Base-by-base conservation (phyloP, 1,139 yeast species). In the Candida gigantensis region DNA sequence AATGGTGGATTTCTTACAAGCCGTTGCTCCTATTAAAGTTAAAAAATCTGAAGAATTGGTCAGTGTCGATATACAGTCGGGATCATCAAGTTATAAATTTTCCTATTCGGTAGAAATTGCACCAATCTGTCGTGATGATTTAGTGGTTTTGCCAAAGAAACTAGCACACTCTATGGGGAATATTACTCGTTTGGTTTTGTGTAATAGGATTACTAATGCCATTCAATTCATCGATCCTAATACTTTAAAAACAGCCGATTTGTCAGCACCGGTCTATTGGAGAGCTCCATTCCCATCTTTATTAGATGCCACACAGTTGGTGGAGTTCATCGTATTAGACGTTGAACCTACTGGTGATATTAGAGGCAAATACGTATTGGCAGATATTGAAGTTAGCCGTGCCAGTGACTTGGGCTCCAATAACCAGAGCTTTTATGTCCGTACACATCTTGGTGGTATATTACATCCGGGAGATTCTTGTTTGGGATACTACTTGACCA, bases 41-140 rank as follows among this genome's bases (percentile, higher is more conserved):
- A 88, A 88, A 58, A 85, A 80, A 58, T 85, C 96, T 24, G 96
- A 88, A 60, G 97, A 92, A 66, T 80, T 92, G 54, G 84, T 92
- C 46, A 84, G 95, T 42, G 83, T 81, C 46, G 98, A 92, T 70
- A 88, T 88, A 29, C 98, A 92, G 51, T 82, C 96, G 2, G 95
- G 96, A 50, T 74, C 85, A 12, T 81, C 94, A 24, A 78, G 82
- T 41, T 92, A 88, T 68, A 92, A 92, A 64, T 94, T 92, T 59
- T 77, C 97, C 7, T 90, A 74, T 57, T 89, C 97, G 11, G 87
- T 90, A 28, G 99, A 92, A 65, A 81, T 92, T 49, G 96, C 88
- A 2, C 98, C 98, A n/a, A 81, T 94, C 34, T 94, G 98, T 75
- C 84, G 95, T 60, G 99, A 92, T 58, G 98, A 94, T 57, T 74